Percentiles rank a stretch among this genome's conserved stretches.
These are phyloP conservation scores for Arthrinium phaeospermum DNA, from an alignment of 2,329 filamentous ascomycete genomes.

Conservation along the genomic window DNA sequence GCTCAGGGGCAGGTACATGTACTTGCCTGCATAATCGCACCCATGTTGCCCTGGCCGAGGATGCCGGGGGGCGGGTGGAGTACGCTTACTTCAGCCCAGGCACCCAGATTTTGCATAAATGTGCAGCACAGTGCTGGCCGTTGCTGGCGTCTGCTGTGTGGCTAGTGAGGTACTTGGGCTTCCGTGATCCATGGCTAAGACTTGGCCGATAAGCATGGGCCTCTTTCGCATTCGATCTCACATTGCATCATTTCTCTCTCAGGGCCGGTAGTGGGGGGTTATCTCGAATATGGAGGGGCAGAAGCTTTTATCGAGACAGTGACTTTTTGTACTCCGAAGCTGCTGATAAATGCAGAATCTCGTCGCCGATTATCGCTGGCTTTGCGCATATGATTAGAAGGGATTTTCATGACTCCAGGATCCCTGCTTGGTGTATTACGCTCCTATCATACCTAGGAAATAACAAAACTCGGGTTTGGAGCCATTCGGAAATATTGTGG, in stretches of 20 bases:
- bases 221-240: background rate
- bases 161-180: background rate
- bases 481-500: too few species aligned
- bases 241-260: background rate
- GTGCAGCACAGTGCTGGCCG: background rate
- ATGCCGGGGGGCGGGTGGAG: background rate
- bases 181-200: background rate
- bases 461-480: too few species aligned
- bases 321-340: background rate
- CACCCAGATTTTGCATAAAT: background rate
- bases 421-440: too few species aligned
- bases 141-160: background rate
- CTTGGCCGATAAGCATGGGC: background rate
- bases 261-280: constrained; percentile 2
- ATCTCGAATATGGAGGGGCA: constrained; percentile 10
- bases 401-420: background rate
- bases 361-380: constrained; percentile 18
- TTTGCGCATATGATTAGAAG: background rate
- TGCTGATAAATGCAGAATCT: constrained; percentile 21
- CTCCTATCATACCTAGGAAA: background rate
- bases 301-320: background rate
- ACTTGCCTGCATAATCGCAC: constrained; percentile 2
- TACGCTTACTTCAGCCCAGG: background rate
- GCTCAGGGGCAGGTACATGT: constrained; percentile 15
- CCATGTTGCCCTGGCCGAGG: constrained; percentile 2